Conservation (phyloP, 768 basidiomycete genomes). For the Astraeus odoratus region DNA sequence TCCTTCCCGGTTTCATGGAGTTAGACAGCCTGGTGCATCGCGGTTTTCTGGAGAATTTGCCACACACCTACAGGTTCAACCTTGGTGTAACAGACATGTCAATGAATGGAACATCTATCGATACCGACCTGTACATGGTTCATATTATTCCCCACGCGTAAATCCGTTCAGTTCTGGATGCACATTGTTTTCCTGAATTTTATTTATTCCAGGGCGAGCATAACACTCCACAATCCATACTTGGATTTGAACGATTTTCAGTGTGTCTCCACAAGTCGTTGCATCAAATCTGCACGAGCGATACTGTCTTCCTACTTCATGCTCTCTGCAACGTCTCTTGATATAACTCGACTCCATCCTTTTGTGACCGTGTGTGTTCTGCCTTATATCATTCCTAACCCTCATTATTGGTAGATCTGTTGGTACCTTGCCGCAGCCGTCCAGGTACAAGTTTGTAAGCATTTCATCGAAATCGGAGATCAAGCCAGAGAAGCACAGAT, state of each 20-base stretch:
- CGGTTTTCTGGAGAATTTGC: constrained; percentile 67
- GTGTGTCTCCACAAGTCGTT: constrained; percentile 60
- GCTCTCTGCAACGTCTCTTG: constrained; percentile 76
- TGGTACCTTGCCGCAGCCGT: constrained; percentile 90
- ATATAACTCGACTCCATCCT: constrained; percentile 73
- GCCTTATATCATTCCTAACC: constrained; percentile 4
- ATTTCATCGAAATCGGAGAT: constrained; percentile 79
- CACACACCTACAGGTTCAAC: constrained; percentile 58
- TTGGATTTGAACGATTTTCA: constrained; percentile 65
- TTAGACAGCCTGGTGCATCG: constrained; percentile 62
- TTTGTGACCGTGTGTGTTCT: constrained; percentile 61
- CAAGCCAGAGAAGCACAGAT: constrained; percentile 64
- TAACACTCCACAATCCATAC: constrained; percentile 82
- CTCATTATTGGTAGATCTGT: constrained; percentile 52
- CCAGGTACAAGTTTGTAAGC: constrained; percentile 79
- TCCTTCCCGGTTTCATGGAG: constrained; percentile 55
- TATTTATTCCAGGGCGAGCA: constrained; percentile 55
- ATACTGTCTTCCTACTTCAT: constrained; percentile 73
- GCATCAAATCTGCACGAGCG: constrained; percentile 65
- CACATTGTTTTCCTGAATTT: constrained; percentile 7
- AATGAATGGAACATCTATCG: constrained; percentile 49
- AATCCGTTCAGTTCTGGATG: constrained; percentile 24
- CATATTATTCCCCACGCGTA: constrained; percentile 84
- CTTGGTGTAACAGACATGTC: constrained; percentile 54
- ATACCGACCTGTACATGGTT: constrained; percentile 84